Percentiles rank a stretch among this genome's conserved stretches.
These are phyloP conservation scores for Prunus salicina DNA, from an alignment of 306 rosid species.

Conservation along the genomic window DNA sequence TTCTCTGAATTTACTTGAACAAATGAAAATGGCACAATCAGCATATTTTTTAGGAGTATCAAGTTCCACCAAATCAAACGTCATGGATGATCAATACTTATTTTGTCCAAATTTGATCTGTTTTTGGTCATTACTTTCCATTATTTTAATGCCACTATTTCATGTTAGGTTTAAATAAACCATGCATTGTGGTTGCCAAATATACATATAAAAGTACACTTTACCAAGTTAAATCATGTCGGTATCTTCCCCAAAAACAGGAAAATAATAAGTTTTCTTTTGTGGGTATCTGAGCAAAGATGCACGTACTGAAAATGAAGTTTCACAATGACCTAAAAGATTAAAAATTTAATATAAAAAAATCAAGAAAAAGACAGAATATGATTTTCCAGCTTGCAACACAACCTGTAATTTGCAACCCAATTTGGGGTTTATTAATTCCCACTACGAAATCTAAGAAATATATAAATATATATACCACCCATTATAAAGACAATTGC, in stretches of 20 bases:
- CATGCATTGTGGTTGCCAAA: not conserved
- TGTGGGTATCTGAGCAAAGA: no score
- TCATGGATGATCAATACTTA: not conserved
- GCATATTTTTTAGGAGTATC: not conserved
- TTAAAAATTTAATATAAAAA: no score
- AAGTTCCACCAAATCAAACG: not conserved
- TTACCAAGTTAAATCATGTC: not conserved
- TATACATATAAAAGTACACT: not conserved
- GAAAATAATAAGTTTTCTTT: not conserved
- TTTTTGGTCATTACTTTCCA: not conserved
- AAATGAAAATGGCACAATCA: not conserved
- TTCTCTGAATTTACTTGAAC: not conserved
- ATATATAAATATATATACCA: constrained; percentile 16
- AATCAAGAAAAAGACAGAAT: not conserved
- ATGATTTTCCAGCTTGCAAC: not conserved
- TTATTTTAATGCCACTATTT: not conserved
- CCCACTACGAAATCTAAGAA: not conserved
- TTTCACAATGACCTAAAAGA: not conserved
- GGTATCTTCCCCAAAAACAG: not conserved
- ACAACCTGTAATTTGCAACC: not conserved
- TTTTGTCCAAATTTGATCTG: no score
- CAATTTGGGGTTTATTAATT: not conserved
- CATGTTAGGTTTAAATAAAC: not conserved
- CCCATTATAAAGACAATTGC: constrained; percentile 41
- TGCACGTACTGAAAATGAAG: not conserved